Conservation (phyloP, 75 land plant species). For the Picea sitchensis region DNA sequence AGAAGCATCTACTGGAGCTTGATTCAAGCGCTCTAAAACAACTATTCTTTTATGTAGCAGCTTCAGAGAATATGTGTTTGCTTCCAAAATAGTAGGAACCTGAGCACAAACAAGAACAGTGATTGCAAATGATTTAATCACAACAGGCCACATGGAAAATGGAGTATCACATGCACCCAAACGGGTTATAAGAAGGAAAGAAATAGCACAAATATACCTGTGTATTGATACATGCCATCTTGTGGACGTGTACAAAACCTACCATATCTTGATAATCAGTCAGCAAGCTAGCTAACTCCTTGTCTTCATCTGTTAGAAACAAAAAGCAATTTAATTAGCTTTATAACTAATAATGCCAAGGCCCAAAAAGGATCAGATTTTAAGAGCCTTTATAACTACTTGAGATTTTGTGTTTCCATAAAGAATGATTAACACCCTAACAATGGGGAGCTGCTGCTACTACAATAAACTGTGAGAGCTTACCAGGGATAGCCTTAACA, state of each 20-base stretch:
- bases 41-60: conserved; percentile 53
- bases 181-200: not conserved
- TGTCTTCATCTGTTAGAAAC: conserved; percentile 77
- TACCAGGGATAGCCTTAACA: conserved; percentile 81
- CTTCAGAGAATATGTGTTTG: conserved; percentile 74
- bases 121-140: not conserved
- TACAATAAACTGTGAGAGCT: conserved; percentile 1
- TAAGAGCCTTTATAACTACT: not conserved
- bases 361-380: not conserved
- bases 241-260: conserved; percentile 84
- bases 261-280: conserved; percentile 89
- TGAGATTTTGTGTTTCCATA: not conserved
- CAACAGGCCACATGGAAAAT: not conserved
- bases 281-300: conserved; percentile 71
- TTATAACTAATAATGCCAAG: not conserved
- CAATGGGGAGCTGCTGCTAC: not conserved
- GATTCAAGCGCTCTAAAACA: conserved; percentile 74
- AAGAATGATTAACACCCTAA: not conserved
- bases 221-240: conserved; percentile 77
- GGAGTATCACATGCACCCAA: not conserved
- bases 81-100: conserved; percentile 80
- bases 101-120: conserved; percentile 17
- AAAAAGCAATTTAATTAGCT: not conserved
- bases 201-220: conserved; percentile 45
- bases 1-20: conserved; percentile 91